Evolutionary conservation across 495 filamentous ascomycete genomes (phyloP).

Genomic region (Neurospora sp.): DNA sequence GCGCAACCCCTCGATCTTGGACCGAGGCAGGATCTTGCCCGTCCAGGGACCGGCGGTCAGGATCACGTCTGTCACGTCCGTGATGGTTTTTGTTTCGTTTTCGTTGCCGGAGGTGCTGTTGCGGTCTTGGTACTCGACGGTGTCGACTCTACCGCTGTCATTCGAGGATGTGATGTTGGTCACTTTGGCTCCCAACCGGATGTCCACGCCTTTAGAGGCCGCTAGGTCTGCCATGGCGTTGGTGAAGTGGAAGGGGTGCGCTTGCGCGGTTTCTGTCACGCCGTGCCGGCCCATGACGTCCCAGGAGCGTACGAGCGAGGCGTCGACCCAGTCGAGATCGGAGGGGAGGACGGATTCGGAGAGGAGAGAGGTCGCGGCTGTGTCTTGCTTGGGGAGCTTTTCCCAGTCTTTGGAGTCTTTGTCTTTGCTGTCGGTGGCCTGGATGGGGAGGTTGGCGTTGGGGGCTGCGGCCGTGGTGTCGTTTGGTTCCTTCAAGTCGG

Average conservation of each 20-base stretch:
- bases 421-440: constrained; percentile 10
- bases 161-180: constrained; percentile 40
- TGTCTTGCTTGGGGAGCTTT: constrained; percentile 64
- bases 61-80: constrained; percentile 71
- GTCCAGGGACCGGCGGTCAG: constrained; percentile 92
- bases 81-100: constrained; percentile 37
- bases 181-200: constrained; percentile 52
- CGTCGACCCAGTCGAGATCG: constrained; percentile 81
- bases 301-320: constrained; percentile 56
- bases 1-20: constrained; percentile 70
- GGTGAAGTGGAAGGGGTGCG: constrained; percentile 90
- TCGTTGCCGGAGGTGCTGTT: constrained; percentile 19
- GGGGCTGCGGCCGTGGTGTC: constrained; percentile 1
- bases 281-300: constrained; percentile 72
- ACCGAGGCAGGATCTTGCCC: constrained; percentile 54
- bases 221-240: constrained; percentile 77
- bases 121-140: constrained; percentile 68
- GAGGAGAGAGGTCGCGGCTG: constrained; percentile 47
- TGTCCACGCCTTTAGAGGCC: constrained; percentile 59
- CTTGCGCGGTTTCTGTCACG: constrained; percentile 66
- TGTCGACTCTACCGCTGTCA: constrained; percentile 36
- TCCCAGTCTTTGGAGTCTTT: constrained; percentile 34
- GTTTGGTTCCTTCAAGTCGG: background rate
- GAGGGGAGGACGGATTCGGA: constrained; percentile 54
- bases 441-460: constrained; percentile 22